A percentile compares a stretch with the other conserved stretches of the same genome.
These are phyloP conservation scores for Flaveria trinervia DNA, from an alignment of 129 eudicot genomes.

Conservation along the genomic window DNA sequence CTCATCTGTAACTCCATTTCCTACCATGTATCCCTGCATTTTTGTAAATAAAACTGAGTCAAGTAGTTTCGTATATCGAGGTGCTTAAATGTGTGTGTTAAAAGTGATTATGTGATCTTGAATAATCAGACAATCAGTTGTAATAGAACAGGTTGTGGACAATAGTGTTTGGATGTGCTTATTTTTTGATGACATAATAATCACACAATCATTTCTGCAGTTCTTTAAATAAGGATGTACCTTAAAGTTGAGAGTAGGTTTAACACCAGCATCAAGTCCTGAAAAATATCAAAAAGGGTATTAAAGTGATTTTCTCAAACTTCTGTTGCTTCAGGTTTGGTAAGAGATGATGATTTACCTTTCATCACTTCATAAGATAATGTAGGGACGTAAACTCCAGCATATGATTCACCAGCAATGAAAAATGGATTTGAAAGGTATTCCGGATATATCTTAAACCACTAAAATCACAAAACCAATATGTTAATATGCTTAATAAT, in stretches of 20 bases:
- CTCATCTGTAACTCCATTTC: constrained; percentile 90
- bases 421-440: constrained; percentile 77
- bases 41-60: not conserved
- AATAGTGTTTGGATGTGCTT: not conserved
- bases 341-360: constrained; percentile 50
- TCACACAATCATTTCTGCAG: too few species aligned
- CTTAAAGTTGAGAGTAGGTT: constrained; percentile 84
- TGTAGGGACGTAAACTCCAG: constrained; percentile 94
- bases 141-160: not conserved
- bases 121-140: not conserved
- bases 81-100: not conserved
- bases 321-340: constrained; percentile 12
- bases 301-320: constrained; percentile 13
- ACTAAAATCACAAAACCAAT: constrained; percentile 49
- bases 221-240: constrained; percentile 33
- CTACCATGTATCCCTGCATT: constrained; percentile 91
- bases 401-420: constrained; percentile 91
- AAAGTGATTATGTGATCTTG: not conserved
- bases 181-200: too few species aligned
- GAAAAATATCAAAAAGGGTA: constrained; percentile 19
- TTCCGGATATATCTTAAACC: constrained; percentile 91
- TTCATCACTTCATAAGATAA: constrained; percentile 78
- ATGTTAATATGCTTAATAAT: not conserved
- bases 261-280: constrained; percentile 92
- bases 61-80: not conserved